Percentiles rank a stretch among this genome's conserved stretches.
Evolutionary conservation across 768 basidiomycete genomes (phyloP).

Genomic region (Tubosaeta brunneosetosa): DNA sequence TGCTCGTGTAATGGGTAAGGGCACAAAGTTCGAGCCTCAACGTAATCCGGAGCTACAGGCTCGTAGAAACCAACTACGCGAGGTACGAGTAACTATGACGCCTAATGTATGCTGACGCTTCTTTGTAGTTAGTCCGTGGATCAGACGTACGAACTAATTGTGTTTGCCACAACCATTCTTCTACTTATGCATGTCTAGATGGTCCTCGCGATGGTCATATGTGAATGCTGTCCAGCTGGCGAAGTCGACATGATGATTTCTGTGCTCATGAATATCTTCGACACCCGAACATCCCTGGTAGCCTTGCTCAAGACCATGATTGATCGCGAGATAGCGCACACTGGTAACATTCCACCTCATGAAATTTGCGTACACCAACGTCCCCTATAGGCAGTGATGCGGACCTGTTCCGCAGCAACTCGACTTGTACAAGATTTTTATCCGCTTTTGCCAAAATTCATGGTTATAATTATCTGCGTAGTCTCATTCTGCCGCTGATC

Average conservation of each 20-base stretch:
- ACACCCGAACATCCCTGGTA: conserved; percentile 69
- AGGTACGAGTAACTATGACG: conserved; percentile 39
- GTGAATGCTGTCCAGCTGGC: conserved; percentile 73
- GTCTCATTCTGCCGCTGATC: conserved; percentile 71
- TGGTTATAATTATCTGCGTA: conserved; percentile 87
- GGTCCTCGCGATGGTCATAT: conserved; percentile 77
- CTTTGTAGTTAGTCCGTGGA: conserved; percentile 60
- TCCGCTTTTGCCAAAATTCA: conserved; percentile 86
- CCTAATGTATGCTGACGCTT: conserved; percentile 5
- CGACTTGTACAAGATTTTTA: conserved; percentile 80
- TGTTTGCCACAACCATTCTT: not conserved
- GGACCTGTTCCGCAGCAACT: conserved; percentile 83
- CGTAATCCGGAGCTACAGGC: conserved; percentile 45
- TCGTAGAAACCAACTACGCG: conserved; percentile 51
- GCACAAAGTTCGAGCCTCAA: conserved; percentile 68
- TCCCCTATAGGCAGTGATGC: conserved; percentile 62
- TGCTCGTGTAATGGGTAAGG: conserved; percentile 72
- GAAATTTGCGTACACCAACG: conserved; percentile 2
- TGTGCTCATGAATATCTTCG: conserved; percentile 81
- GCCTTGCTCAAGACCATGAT: conserved; percentile 77
- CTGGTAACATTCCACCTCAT: conserved; percentile 44
- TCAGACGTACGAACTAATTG: conserved; percentile 51
- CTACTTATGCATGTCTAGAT: conserved; percentile 42
- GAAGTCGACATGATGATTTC: conserved; percentile 85
- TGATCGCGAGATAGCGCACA: conserved; percentile 75